Evolutionary conservation across 129 eudicot species (phyloP).

Genomic region (Flaveria brownii): DNA sequence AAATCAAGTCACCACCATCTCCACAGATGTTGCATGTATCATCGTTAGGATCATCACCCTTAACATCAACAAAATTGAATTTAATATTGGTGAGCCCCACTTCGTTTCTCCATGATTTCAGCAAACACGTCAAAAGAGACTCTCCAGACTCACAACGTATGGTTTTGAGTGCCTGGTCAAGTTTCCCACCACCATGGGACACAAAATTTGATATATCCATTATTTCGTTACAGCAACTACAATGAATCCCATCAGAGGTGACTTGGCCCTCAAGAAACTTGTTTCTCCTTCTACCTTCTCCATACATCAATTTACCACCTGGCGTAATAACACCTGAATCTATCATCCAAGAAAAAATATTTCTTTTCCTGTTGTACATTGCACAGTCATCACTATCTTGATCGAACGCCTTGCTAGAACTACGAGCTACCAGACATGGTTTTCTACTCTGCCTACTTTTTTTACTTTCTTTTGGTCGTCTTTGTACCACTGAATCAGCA

Average conservation of each 20-base stretch:
- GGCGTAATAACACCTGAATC: slow-evolving; percentile 56
- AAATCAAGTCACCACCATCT: slow-evolving; percentile 92
- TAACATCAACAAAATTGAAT: slow-evolving; percentile 56
- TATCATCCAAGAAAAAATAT: slow-evolving; percentile 84
- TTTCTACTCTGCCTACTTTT: slow-evolving; percentile 40
- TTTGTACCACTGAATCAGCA: slow-evolving; percentile 11
- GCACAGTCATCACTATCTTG: slow-evolving; percentile 44
- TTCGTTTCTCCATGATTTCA: slow-evolving; percentile 73
- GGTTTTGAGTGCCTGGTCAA: slow-evolving; percentile 36
- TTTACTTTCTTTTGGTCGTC: slow-evolving; percentile 37
- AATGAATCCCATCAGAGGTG: slow-evolving; percentile 69
- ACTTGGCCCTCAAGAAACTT: slow-evolving; percentile 60
- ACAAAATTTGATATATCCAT: slow-evolving; percentile 46
- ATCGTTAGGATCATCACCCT: slow-evolving; percentile 84
- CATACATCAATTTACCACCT: slow-evolving; percentile 58
- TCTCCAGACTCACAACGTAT: slow-evolving; percentile 51
- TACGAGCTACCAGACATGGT: slow-evolving; percentile 67
- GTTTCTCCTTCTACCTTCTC: slow-evolving; percentile 38
- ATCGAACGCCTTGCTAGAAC: slow-evolving; percentile 46
- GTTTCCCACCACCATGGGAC: slow-evolving; percentile 59
- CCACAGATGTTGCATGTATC: slow-evolving; percentile 94
- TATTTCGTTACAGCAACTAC: slow-evolving; percentile 58
- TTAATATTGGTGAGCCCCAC: slow-evolving; percentile 36
- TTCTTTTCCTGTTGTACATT: slow-evolving; percentile 51
- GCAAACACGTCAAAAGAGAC: slow-evolving; percentile 55